Percentiles rank a stretch among this genome's conserved stretches.
phyloP scores from a whole-genome alignment of 2,329 filamentous ascomycete genomes.

The Ceratocystis cacaofunesta region DNA sequence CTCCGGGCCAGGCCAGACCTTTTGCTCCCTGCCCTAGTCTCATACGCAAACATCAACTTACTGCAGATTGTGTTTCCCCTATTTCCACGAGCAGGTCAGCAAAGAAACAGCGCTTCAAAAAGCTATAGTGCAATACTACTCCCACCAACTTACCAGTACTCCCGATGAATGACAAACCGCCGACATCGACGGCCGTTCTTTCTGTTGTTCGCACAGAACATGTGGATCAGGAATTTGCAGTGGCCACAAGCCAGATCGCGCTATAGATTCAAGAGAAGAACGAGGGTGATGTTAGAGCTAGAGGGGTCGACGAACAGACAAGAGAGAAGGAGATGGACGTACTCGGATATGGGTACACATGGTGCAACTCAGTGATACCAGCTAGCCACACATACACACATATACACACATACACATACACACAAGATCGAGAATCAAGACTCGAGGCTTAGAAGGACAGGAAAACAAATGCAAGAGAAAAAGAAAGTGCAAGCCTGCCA shows the following conservation, averaged over 20 bases:
- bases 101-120: neutral
- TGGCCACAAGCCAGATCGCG: slow-evolving; percentile 5
- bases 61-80: neutral
- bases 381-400: no score
- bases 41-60: neutral
- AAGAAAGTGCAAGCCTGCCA: neutral
- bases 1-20: no score
- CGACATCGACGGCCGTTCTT: neutral
- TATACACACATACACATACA: no score
- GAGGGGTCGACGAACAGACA: neutral
- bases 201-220: neutral
- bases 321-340: neutral
- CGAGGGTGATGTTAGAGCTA: neutral
- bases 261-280: neutral
- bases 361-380: no score
- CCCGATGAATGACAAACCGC: slow-evolving; percentile 1
- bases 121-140: neutral
- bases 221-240: neutral
- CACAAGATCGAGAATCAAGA: neutral
- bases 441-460: no score
- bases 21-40: neutral
- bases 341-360: slow-evolving; percentile 8
- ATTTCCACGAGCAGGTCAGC: neutral
- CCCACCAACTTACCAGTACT: neutral
- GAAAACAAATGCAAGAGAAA: neutral